phyloP scores from a whole-genome alignment of 2,329 filamentous ascomycete species.

The Xenosphaeropsis pyriputrescens region DNA sequence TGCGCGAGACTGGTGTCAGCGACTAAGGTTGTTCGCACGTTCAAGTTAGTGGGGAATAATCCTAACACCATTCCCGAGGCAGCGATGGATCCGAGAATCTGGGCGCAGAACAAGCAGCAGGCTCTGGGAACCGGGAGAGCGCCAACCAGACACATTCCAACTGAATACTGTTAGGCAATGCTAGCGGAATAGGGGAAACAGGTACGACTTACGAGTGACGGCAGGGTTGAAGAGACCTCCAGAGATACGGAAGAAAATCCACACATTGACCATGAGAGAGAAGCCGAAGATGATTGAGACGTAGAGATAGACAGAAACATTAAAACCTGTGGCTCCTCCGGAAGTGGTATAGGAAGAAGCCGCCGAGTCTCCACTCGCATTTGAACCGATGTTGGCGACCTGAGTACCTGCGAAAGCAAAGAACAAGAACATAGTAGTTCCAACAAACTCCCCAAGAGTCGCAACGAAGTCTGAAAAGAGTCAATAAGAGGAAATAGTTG shows the following conservation, averaged over 20 bases:
- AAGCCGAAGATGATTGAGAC: slow-evolving; percentile 6
- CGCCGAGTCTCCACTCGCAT: slow-evolving; percentile 6
- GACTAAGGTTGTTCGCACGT: slow-evolving; percentile 23
- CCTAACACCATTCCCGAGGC: slow-evolving; percentile 23
- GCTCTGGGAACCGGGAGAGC: slow-evolving; percentile 8
- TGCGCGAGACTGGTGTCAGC: slow-evolving; percentile 22
- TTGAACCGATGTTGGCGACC: slow-evolving; percentile 10
- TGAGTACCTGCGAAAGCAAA: slow-evolving; percentile 12
- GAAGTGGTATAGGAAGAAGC: too few species aligned
- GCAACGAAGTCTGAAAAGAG: slow-evolving; percentile 19
- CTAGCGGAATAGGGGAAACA: too few species aligned
- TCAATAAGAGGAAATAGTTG: too few species aligned
- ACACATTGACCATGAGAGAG: slow-evolving; percentile 33
- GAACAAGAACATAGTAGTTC: slow-evolving; percentile 25
- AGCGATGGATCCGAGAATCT: slow-evolving; percentile 15
- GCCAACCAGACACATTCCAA: slow-evolving; percentile 15
- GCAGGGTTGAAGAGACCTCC: slow-evolving; percentile 21
- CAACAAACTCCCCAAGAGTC: slow-evolving; percentile 32
- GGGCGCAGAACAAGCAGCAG: slow-evolving; percentile 13
- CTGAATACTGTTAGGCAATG: slow-evolving; percentile 2
- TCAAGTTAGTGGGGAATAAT: slow-evolving; percentile 26
- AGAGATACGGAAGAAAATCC: slow-evolving; percentile 39
- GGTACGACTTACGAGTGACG: slow-evolving; percentile 4
- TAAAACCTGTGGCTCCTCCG: slow-evolving; percentile 11
- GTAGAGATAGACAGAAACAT: slow-evolving; percentile 19